Base-by-base conservation (phyloP, 257 asterid species). In the Solanum piurae region DNA sequence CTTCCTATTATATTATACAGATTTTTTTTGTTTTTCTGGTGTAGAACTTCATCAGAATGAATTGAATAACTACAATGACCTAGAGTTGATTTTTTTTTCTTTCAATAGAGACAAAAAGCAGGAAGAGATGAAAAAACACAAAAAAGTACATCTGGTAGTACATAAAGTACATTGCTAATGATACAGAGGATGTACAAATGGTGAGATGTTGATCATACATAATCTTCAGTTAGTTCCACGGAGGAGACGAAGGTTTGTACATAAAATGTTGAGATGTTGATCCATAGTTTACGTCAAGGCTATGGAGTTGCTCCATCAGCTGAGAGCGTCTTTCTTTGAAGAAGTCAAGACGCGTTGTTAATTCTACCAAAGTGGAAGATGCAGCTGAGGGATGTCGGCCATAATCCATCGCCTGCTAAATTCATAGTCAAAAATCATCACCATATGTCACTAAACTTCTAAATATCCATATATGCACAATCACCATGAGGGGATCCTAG, bases 301-400 rank as follows among this genome's bases (percentile, higher is more conserved):
- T 94, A 88, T 95, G 98, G 84, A 96, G 98, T 84, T 96, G 99
- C 88, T 95, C 99, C 98, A 96, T 96, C 90, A 96, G 91, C 92
- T 96, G 99, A n/a, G 99, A 95, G 85, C 99, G 93, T 87, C 99
- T 89, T 86, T 96, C 99, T 93, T 95, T 96, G 91, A 96, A 96
- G 93, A 95, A 96, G 89, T 94, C 98, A 16, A 96, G 96, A 34
- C 98, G 99, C 9, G 98, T 89, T 13, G 98, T 96, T 89, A 96
- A 86, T 90, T 96, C 99, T 66, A 96, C 93, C 94, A 96, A 86
- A 73, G 98, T 94, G 16, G 98, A 93, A 33, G 99, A 92, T 36
- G 97, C 92, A 83, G 93, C 92, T 68, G 94, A 73, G 74, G 91
- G 95, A 87, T 93, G 94, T 58, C 93, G 92, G n/a, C 89, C 90